phyloP scores from a whole-genome alignment of 371 early-diverging fungal species.

The Syncephalastrum contaminatum region DNA sequence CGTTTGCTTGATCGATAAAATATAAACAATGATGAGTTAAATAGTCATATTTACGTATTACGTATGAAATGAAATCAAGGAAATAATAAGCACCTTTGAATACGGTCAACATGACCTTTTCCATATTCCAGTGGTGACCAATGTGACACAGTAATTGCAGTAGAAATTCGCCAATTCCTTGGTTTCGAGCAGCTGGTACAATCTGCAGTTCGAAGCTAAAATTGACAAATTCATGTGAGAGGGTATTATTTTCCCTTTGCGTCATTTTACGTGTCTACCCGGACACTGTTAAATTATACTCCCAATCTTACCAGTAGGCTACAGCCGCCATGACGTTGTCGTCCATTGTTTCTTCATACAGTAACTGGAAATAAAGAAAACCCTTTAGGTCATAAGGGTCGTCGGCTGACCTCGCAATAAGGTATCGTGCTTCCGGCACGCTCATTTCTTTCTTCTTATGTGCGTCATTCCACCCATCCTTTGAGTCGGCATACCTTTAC shows the following conservation, averaged over 20 bases:
- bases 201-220: conserved; percentile 55
- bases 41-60: background rate
- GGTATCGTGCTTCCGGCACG: conserved; percentile 45
- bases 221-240: background rate
- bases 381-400: conserved; percentile 45
- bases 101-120: conserved; percentile 67
- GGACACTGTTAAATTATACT: background rate
- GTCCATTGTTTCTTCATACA: conserved; percentile 60
- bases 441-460: conserved; percentile 53
- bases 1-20: conserved; percentile 35
- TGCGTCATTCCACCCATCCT: conserved; percentile 56
- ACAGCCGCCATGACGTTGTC: conserved; percentile 54
- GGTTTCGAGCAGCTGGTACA: conserved; percentile 31
- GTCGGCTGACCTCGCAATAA: conserved; percentile 39
- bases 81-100: conserved; percentile 65
- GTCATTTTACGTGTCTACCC: no score
- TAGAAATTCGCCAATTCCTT: conserved; percentile 55
- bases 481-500: conserved; percentile 47
- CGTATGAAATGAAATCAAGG: no score
- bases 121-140: conserved; percentile 52
- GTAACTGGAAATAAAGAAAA: conserved; percentile 55
- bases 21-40: background rate
- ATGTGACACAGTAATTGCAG: conserved; percentile 48
- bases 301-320: conserved; percentile 53
- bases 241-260: background rate